phyloP scores from a whole-genome alignment of 2,329 filamentous ascomycete genomes.

The Penicillium freii region DNA sequence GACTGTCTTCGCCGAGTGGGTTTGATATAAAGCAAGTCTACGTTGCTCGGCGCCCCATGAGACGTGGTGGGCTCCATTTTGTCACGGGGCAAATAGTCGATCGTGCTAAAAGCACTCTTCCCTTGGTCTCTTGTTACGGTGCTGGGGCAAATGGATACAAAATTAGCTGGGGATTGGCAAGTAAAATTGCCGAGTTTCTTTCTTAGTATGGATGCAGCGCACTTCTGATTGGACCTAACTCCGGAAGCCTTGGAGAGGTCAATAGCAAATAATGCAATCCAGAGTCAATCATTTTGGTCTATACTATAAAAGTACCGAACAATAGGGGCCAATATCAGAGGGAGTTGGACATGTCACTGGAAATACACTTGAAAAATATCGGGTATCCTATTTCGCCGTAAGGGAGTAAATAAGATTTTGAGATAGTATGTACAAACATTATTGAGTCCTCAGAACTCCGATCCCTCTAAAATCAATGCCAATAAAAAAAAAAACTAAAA shows the following conservation, averaged over 20 bases:
- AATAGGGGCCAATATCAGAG: too few relatives aligned
- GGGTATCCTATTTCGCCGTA: not conserved
- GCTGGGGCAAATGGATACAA: conserved; percentile 12
- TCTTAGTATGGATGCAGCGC: not conserved
- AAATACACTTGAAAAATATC: too few relatives aligned
- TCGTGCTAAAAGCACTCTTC: not conserved
- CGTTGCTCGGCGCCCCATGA: conserved; percentile 13
- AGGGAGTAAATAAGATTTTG: not conserved
- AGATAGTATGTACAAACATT: not conserved
- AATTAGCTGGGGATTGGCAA: conserved; percentile 12
- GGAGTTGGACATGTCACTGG: too few relatives aligned
- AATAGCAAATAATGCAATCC: too few relatives aligned
- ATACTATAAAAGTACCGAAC: too few relatives aligned
- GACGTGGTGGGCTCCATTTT: conserved; percentile 1
- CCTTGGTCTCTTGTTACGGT: conserved; percentile 9
- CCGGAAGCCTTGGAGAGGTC: too few relatives aligned
- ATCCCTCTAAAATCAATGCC: not conserved
- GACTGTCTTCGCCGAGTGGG: not conserved
- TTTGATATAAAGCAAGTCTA: conserved; percentile 9
- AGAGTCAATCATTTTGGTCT: not conserved
- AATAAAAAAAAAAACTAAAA: not conserved
- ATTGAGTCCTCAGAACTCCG: conserved; percentile 1
- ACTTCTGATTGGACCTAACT: not conserved
- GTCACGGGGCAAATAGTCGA: not conserved
- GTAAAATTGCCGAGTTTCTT: not conserved